These are phyloP conservation scores for Fusarium nelsonii DNA, from an alignment of 2,329 filamentous ascomycete genomes.

Conservation along the genomic window DNA sequence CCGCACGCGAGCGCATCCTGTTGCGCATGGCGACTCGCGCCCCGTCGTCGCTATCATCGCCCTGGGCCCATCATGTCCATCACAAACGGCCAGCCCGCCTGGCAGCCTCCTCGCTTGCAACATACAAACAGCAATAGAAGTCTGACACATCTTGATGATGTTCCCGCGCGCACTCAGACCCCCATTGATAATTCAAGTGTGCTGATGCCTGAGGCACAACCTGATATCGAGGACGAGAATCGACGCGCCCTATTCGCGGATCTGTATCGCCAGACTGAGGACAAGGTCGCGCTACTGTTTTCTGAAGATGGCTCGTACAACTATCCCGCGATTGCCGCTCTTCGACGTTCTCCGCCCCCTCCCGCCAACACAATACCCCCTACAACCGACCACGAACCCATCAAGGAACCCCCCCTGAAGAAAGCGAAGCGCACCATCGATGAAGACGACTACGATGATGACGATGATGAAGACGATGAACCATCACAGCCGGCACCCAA, in stretches of 20 bases:
- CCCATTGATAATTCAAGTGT: constrained; percentile 62
- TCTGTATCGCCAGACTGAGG: constrained; percentile 81
- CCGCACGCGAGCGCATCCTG: constrained; percentile 64
- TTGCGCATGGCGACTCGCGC: constrained; percentile 69
- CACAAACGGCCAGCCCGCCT: constrained; percentile 74
- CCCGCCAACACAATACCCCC: constrained; percentile 62
- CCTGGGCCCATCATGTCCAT: constrained; percentile 72
- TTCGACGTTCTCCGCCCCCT: constrained; percentile 58
- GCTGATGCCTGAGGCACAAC: constrained; percentile 71
- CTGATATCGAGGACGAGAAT: constrained; percentile 75
- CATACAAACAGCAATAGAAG: constrained; percentile 62
- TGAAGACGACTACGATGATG: constrained; percentile 88
- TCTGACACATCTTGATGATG: constrained; percentile 73
- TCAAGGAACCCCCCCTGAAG: constrained; percentile 75
- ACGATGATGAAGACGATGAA: constrained; percentile 77
- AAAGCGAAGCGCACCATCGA: constrained; percentile 82
- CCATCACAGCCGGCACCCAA: constrained; percentile 66
- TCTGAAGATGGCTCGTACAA: constrained; percentile 67
- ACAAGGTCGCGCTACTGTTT: constrained; percentile 83
- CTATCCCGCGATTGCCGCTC: constrained; percentile 64
- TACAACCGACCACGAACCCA: constrained; percentile 69
- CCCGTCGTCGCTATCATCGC: constrained; percentile 62
- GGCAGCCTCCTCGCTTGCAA: constrained; percentile 69
- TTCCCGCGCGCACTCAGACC: constrained; percentile 63
- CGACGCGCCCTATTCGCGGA: constrained; percentile 81